Evolutionary conservation across 306 rosid genomes (phyloP).

Genomic region (Senna siamea): DNA sequence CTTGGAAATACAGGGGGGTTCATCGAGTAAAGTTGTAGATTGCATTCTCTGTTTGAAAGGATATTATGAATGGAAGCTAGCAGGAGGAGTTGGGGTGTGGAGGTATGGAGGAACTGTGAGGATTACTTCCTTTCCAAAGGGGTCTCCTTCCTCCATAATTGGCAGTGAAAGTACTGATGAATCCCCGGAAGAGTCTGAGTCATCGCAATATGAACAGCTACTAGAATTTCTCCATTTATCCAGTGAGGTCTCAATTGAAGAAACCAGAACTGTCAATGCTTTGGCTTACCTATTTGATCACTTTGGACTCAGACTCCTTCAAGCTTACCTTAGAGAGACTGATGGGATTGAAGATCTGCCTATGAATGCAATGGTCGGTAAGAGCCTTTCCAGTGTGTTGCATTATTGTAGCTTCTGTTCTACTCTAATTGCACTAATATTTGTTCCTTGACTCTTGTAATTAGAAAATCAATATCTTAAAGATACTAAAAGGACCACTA

Average conservation of each 20-base stretch:
- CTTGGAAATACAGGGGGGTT: constrained; percentile 77
- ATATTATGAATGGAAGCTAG: constrained; percentile 84
- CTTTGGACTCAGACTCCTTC: constrained; percentile 83
- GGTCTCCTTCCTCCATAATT: constrained; percentile 54
- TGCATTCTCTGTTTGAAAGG: constrained; percentile 98
- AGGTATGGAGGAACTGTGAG: constrained; percentile 97
- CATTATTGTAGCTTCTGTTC: constrained; percentile 1
- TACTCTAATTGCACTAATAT: background rate
- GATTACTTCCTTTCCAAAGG: constrained; percentile 78
- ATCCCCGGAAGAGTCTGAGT: constrained; percentile 72
- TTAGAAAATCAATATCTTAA: constrained; percentile 8
- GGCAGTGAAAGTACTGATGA: constrained; percentile 78
- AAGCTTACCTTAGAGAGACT: constrained; percentile 76
- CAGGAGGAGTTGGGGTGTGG: constrained; percentile 97
- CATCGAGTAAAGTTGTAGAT: constrained; percentile 87
- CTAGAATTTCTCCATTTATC: constrained; percentile 78
- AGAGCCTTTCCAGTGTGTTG: constrained; percentile 50
- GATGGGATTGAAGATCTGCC: constrained; percentile 69
- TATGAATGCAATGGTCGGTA: constrained; percentile 97
- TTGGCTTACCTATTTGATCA: constrained; percentile 84
- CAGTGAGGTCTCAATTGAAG: constrained; percentile 67
- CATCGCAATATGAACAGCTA: constrained; percentile 79
- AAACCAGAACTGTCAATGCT: constrained; percentile 68
- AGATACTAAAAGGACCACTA: constrained; percentile 6
- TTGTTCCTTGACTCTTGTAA: constrained; percentile 11